Evolutionary conservation across 805 yeast genomes (phyloP).

Genomic region (Hermanozyma aechmeae): DNA sequence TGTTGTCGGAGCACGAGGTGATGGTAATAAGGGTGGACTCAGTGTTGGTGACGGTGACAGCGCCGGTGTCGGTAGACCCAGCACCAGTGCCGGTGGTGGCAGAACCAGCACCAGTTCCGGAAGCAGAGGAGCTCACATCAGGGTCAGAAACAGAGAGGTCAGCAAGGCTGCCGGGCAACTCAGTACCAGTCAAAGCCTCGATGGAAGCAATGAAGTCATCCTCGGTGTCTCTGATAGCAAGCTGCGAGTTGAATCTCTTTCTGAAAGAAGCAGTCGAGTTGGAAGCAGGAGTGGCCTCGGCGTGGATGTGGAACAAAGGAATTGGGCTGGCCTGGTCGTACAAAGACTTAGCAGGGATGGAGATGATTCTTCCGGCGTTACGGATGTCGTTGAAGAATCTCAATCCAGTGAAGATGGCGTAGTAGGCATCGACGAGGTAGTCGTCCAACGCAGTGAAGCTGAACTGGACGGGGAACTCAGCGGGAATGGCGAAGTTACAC

Average conservation of each 20-base stretch:
- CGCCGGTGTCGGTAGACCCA: slow-evolving; percentile 4
- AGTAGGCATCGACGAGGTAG: slow-evolving; percentile 27
- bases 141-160: not conserved
- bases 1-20: slow-evolving; percentile 20
- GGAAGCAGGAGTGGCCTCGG: slow-evolving; percentile 16
- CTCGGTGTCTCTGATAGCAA: slow-evolving; percentile 23
- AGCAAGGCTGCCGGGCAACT: slow-evolving; percentile 4
- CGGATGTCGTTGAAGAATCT: slow-evolving; percentile 26
- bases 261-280: slow-evolving; percentile 34
- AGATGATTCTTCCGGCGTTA: slow-evolving; percentile 21
- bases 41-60: slow-evolving; percentile 6
- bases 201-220: slow-evolving; percentile 14
- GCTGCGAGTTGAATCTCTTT: slow-evolving; percentile 21
- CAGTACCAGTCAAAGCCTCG: slow-evolving; percentile 17
- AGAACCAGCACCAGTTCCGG: slow-evolving; percentile 9
- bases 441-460: slow-evolving; percentile 18
- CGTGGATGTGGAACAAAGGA: slow-evolving; percentile 22
- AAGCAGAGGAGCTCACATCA: slow-evolving; percentile 5
- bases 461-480: slow-evolving; percentile 16
- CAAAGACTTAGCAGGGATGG: slow-evolving; percentile 22
- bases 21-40: slow-evolving; percentile 18
- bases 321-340: slow-evolving; percentile 13
- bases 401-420: slow-evolving; percentile 13
- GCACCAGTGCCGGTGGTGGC: slow-evolving; percentile 9
- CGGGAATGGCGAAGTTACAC: slow-evolving; percentile 29